Evolutionary conservation across 2,329 filamentous ascomycete genomes (phyloP).

Genomic region (Dactylella cylindrospora): DNA sequence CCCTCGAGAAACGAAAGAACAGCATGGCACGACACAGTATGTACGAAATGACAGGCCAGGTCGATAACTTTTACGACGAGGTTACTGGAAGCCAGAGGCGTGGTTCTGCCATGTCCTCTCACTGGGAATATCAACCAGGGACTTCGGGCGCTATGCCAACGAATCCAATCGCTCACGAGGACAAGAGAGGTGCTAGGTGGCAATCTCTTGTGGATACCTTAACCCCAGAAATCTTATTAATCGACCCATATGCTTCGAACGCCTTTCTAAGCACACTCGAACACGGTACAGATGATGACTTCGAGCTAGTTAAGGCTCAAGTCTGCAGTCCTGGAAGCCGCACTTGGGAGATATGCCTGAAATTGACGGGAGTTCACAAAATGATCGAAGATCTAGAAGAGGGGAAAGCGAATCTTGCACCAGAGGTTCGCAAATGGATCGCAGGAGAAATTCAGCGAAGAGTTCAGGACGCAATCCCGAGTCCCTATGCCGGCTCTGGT

Average conservation of each 20-base stretch:
- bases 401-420: constrained; percentile 25
- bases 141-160: constrained; percentile 32
- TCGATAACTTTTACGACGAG: constrained; percentile 35
- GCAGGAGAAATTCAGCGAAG: constrained; percentile 37
- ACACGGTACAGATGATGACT: constrained; percentile 33
- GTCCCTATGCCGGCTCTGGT: constrained; percentile 17
- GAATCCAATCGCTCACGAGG: constrained; percentile 38
- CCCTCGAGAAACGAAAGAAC: constrained; percentile 32
- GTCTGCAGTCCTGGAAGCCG: constrained; percentile 31
- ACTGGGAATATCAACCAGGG: constrained; percentile 27
- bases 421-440: constrained; percentile 41
- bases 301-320: constrained; percentile 28
- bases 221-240: constrained; percentile 36
- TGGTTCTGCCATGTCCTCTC: constrained; percentile 13
- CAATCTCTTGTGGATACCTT: constrained; percentile 35
- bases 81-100: constrained; percentile 18
- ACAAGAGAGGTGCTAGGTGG: constrained; percentile 36
- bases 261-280: constrained; percentile 34
- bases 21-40: constrained; percentile 32
- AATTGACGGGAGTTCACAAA: constrained; percentile 34
- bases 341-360: constrained; percentile 39
- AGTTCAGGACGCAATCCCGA: constrained; percentile 33
- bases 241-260: constrained; percentile 37
- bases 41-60: constrained; percentile 37
- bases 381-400: constrained; percentile 43